Conservation (phyloP, 2,329 filamentous ascomycete species). For the Aspergillus pseudonomiae region DNA sequence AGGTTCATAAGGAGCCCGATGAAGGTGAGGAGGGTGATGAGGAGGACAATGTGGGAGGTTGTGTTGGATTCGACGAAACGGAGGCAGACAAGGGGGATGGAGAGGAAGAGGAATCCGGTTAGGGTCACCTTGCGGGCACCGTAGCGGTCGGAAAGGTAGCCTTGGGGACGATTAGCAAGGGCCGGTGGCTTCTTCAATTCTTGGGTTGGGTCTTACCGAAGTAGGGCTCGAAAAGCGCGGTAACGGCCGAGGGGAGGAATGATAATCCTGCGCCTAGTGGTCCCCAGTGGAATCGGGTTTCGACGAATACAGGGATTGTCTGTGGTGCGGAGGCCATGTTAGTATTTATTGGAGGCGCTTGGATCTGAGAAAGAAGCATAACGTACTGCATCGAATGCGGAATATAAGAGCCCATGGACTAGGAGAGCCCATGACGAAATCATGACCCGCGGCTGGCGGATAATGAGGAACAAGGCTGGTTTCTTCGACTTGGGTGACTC, state of each 20-base stretch:
- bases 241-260: constrained; percentile 63
- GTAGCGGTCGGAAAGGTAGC: constrained; percentile 53
- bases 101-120: constrained; percentile 55
- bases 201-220: constrained; percentile 38
- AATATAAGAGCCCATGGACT: constrained; percentile 53
- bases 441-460: constrained; percentile 54
- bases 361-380: constrained; percentile 11
- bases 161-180: neutral
- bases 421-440: constrained; percentile 59
- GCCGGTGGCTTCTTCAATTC: neutral
- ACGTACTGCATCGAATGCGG: constrained; percentile 54
- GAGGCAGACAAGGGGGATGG: constrained; percentile 66
- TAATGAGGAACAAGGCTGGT: constrained; percentile 25
- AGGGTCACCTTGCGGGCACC: constrained; percentile 66
- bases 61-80: constrained; percentile 64
- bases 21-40: constrained; percentile 64
- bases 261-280: constrained; percentile 60
- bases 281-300: constrained; percentile 57
- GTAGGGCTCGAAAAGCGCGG: constrained; percentile 63
- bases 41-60: constrained; percentile 63
- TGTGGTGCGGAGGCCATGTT: constrained; percentile 3
- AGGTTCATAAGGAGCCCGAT: constrained; percentile 63
- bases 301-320: constrained; percentile 58
- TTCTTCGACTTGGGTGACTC: neutral
- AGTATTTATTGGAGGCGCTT: constrained; percentile 19